Conservation (phyloP, 345 rosid species). For the Euphorbia peplus region DNA sequence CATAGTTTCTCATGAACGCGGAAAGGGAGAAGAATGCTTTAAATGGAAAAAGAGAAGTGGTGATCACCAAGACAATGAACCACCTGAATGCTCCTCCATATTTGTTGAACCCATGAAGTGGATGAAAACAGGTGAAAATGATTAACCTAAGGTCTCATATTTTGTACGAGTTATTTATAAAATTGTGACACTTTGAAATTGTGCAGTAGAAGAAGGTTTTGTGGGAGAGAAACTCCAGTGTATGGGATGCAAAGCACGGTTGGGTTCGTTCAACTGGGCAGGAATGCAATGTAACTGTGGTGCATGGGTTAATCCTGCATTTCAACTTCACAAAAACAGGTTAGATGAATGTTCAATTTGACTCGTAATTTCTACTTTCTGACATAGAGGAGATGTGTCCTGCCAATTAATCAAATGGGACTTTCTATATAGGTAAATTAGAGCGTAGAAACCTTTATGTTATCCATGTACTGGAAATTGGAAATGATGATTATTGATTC, state of each 20-base stretch:
- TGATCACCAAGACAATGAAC: constrained; percentile 29
- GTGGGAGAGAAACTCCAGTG: constrained; percentile 36
- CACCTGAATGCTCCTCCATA: constrained; percentile 63
- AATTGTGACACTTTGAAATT: constrained; percentile 18
- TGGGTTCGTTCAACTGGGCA: constrained; percentile 36
- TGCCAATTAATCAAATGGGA: background rate
- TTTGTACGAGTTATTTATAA: background rate
- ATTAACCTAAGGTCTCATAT: background rate
- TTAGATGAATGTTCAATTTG: constrained; percentile 53
- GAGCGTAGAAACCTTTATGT: background rate
- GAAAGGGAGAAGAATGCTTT: constrained; percentile 73
- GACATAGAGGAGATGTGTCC: no score
- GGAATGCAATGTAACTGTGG: constrained; percentile 39
- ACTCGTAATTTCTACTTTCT: no score
- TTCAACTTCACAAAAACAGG: constrained; percentile 33
- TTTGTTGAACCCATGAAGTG: constrained; percentile 95
- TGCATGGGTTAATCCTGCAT: constrained; percentile 34
- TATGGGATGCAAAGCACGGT: constrained; percentile 27
- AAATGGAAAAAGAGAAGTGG: constrained; percentile 71
- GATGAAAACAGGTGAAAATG: constrained; percentile 64
- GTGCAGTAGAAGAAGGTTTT: constrained; percentile 65
- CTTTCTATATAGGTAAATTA: background rate
- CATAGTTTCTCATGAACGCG: constrained; percentile 57
- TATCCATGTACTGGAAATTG: background rate
- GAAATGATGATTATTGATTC: background rate